Percentiles rank a stretch among this genome's conserved stretches.
These are phyloP conservation scores for Pascua sp. DNA, from an alignment of 1,284 basidiomycete genomes.

Conservation along the genomic window DNA sequence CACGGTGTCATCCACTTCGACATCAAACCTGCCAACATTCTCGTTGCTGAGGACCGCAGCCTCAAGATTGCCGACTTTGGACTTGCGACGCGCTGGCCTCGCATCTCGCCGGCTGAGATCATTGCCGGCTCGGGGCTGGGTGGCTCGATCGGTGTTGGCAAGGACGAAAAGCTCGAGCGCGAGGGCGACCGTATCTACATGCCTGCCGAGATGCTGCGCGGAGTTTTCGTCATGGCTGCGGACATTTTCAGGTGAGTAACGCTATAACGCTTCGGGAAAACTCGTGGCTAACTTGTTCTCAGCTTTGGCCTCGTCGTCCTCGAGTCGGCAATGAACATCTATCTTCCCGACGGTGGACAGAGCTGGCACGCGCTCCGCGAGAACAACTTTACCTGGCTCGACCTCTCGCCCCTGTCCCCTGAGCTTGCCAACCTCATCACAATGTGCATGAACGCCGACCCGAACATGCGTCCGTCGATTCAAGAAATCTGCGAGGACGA, in stretches of 20 bases:
- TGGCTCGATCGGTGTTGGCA: constrained; percentile 24
- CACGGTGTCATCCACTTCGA: constrained; percentile 91
- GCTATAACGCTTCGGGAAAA: background rate
- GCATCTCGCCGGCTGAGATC: constrained; percentile 50
- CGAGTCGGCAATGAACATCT: constrained; percentile 91
- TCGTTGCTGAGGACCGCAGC: constrained; percentile 80
- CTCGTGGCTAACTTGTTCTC: constrained; percentile 10
- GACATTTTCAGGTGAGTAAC: constrained; percentile 86
- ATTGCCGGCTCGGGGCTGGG: constrained; percentile 48
- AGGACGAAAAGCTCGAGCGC: constrained; percentile 63
- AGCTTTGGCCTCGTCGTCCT: constrained; percentile 93
- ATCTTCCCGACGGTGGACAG: constrained; percentile 91
- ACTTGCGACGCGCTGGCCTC: constrained; percentile 84
- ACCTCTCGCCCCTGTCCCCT: constrained; percentile 64
- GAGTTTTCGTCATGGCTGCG: constrained; percentile 84
- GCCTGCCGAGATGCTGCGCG: constrained; percentile 94
- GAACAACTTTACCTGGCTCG: constrained; percentile 88
- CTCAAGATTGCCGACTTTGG: constrained; percentile 99
- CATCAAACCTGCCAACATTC: constrained; percentile 96
- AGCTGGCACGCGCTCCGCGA: constrained; percentile 90
- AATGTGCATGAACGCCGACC: constrained; percentile 73
- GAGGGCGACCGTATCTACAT: constrained; percentile 98
- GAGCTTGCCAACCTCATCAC: constrained; percentile 69
- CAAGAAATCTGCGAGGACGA: constrained; percentile 62
- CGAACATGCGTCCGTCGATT: constrained; percentile 61